Evolutionary conservation across 2,329 filamentous ascomycete genomes (phyloP).

Genomic region (Phyllosticta capitalensis): DNA sequence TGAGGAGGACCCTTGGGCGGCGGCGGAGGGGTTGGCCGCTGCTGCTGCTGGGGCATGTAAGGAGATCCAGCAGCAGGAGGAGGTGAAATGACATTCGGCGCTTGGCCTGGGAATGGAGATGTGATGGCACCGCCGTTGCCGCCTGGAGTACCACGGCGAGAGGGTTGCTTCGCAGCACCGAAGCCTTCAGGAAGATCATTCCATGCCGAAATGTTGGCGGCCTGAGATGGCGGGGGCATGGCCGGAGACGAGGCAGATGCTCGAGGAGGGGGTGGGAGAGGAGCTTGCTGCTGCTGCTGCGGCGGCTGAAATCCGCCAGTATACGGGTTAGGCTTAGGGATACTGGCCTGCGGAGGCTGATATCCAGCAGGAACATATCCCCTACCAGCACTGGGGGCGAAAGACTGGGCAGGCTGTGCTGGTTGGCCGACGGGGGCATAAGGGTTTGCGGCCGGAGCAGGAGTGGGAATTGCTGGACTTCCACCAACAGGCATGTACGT

Average conservation of each 20-base stretch:
- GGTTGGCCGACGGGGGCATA: slow-evolving; percentile 24
- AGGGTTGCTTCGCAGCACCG: slow-evolving; percentile 51
- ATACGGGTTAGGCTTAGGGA: slow-evolving; percentile 26
- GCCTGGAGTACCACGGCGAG: slow-evolving; percentile 65
- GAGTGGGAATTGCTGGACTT: slow-evolving; percentile 14
- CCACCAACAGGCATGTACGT: slow-evolving; percentile 19
- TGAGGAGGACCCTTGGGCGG: slow-evolving; percentile 62
- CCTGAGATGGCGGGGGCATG: slow-evolving; percentile 56
- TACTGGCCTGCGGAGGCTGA: slow-evolving; percentile 30
- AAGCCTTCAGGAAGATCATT: slow-evolving; percentile 82
- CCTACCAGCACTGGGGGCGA: slow-evolving; percentile 28
- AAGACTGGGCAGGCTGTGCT: slow-evolving; percentile 25
- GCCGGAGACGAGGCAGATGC: slow-evolving; percentile 57
- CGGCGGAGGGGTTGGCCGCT: slow-evolving; percentile 60
- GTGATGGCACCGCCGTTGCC: slow-evolving; percentile 51
- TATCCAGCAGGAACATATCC: slow-evolving; percentile 45
- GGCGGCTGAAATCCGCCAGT: slow-evolving; percentile 34
- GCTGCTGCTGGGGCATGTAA: slow-evolving; percentile 48
- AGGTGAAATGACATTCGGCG: slow-evolving; percentile 37
- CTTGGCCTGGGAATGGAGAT: slow-evolving; percentile 62
- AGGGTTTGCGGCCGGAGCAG: slow-evolving; percentile 15
- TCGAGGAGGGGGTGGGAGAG: slow-evolving; percentile 52
- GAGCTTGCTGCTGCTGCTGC: slow-evolving; percentile 30
- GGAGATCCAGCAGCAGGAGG: slow-evolving; percentile 51
- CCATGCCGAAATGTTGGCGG: slow-evolving; percentile 72